Evolutionary conservation across 2,329 filamentous ascomycete species (phyloP).

Genomic region (Diplodia seriata): DNA sequence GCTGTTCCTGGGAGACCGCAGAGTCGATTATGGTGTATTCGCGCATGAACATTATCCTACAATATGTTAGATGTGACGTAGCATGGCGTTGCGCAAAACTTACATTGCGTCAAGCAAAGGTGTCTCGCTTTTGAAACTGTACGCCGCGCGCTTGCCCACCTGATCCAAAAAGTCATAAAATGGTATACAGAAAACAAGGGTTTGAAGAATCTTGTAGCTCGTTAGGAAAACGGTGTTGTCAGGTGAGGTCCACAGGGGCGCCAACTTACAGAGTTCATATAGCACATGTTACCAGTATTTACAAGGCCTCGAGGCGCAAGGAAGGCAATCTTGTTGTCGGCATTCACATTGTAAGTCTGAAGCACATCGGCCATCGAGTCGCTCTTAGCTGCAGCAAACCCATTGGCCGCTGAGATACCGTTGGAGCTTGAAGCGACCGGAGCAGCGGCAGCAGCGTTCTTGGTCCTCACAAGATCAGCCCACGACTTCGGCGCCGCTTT

Average conservation of each 20-base stretch:
- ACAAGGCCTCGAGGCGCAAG: constrained; percentile 91
- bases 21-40: constrained; percentile 88
- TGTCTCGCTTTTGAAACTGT: constrained; percentile 95
- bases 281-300: constrained; percentile 99
- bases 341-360: constrained; percentile 71
- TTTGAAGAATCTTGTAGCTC: constrained; percentile 79
- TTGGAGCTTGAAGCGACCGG: constrained; percentile 37
- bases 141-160: constrained; percentile 78
- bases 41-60: constrained; percentile 91
- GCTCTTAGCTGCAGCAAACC: constrained; percentile 56
- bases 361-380: constrained; percentile 79
- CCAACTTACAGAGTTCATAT: constrained; percentile 93
- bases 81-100: constrained; percentile 48
- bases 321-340: constrained; percentile 73
- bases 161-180: constrained; percentile 95
- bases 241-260: no score
- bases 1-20: constrained; percentile 74
- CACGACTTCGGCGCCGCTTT: constrained; percentile 67
- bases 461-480: constrained; percentile 70
- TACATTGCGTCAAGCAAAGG: constrained; percentile 93
- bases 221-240: constrained; percentile 45
- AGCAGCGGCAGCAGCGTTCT: constrained; percentile 48
- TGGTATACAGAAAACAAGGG: constrained; percentile 88
- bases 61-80: constrained; percentile 33
- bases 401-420: constrained; percentile 46